Conservation (phyloP, 164 flowering plant species). For the Macadamia integrifolia region DNA sequence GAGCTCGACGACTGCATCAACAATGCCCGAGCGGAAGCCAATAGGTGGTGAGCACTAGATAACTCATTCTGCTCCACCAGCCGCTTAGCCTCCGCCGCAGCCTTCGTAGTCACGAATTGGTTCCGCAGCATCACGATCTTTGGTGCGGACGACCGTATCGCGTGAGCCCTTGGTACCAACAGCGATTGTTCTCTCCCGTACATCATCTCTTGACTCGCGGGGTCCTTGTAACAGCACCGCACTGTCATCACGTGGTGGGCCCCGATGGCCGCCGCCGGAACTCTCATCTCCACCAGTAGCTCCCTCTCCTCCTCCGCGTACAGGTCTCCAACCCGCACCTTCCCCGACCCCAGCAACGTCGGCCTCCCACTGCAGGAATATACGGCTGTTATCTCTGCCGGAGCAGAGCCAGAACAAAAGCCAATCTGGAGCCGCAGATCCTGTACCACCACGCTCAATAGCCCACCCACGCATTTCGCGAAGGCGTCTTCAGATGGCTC, state of each 20-base stretch:
- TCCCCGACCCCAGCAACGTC: conserved; percentile 29
- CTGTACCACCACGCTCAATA: conserved; percentile 81
- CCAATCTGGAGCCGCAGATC: conserved; percentile 65
- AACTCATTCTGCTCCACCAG: conserved; percentile 44
- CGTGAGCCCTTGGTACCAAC: conserved; percentile 43
- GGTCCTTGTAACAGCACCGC: conserved; percentile 57
- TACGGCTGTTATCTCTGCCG: conserved; percentile 64
- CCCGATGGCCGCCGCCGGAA: conserved; percentile 35
- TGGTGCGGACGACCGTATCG: conserved; percentile 41
- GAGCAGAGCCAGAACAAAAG: conserved; percentile 49
- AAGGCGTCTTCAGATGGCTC: conserved; percentile 73
- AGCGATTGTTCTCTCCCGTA: conserved; percentile 46
- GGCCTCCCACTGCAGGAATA: conserved; percentile 55
- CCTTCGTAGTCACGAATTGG: conserved; percentile 51
- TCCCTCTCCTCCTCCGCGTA: conserved; percentile 92
- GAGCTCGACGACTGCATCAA: conserved; percentile 49
- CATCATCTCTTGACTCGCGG: conserved; percentile 45
- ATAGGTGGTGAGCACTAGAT: conserved; percentile 52
- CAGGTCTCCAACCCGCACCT: conserved; percentile 66
- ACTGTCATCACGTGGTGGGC: conserved; percentile 64
- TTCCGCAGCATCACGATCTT: conserved; percentile 61
- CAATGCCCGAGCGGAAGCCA: conserved; percentile 63
- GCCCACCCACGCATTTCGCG: conserved; percentile 75
- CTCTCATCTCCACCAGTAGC: conserved; percentile 60
- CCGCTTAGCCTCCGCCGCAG: conserved; percentile 71